These are phyloP conservation scores for Xanthoconium purpureum DNA, from an alignment of 768 basidiomycete species.

Conservation along the genomic window DNA sequence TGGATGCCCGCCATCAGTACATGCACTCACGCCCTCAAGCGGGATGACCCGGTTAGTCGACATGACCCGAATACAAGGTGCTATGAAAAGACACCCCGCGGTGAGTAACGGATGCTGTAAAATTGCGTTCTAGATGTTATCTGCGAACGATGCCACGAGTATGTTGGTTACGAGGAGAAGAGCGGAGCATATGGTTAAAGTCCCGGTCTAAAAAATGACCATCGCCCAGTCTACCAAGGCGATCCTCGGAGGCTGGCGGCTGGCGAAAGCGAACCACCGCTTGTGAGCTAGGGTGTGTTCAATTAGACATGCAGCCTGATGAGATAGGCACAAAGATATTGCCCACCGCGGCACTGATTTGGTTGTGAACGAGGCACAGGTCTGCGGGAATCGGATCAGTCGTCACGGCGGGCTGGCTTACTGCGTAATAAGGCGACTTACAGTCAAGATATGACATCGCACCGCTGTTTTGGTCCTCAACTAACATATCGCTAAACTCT, in stretches of 20 bases:
- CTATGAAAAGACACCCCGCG: not conserved
- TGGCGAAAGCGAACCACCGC: slow-evolving; percentile 29
- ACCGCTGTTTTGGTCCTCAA: slow-evolving; percentile 97
- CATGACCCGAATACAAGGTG: not conserved
- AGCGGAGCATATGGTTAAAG: not conserved
- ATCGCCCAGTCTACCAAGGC: slow-evolving; percentile 26
- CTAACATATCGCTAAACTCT: slow-evolving; percentile 95
- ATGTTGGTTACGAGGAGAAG: slow-evolving; percentile 10
- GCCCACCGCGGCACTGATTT: slow-evolving; percentile 30
- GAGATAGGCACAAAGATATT: not conserved
- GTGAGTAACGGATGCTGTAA: not conserved
- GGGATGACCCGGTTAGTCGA: not conserved
- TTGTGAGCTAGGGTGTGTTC: slow-evolving; percentile 23
- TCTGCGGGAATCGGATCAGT: slow-evolving; percentile 15
- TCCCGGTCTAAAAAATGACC: not conserved
- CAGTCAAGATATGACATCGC: slow-evolving; percentile 89
- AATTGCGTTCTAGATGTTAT: slow-evolving; percentile 2
- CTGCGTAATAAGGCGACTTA: slow-evolving; percentile 37
- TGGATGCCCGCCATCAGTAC: not conserved
- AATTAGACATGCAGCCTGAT: slow-evolving; percentile 1
- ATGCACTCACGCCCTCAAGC: not conserved
- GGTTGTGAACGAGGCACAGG: slow-evolving; percentile 35
- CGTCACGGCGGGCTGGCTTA: not conserved
- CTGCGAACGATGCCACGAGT: slow-evolving; percentile 2
- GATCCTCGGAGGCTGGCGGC: slow-evolving; percentile 29